Conservation (phyloP, 495 filamentous ascomycete genomes). For the Barbatosphaeria neglecta region DNA sequence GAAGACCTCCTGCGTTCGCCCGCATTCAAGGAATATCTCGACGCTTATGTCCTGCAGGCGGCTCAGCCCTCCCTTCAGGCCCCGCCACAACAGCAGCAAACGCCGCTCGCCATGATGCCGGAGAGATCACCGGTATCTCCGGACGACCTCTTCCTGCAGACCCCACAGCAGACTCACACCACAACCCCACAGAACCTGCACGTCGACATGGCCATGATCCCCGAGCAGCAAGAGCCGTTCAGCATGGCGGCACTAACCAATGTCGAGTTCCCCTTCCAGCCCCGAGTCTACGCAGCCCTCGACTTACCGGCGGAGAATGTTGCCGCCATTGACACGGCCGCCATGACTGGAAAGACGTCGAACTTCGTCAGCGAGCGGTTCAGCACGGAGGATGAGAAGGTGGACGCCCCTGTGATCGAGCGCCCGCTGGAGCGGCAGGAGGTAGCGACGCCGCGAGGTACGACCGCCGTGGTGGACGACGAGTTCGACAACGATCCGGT, state of each 20-base stretch:
- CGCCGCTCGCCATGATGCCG: too few species aligned
- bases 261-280: slow-evolving; percentile 52
- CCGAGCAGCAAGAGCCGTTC: slow-evolving; percentile 59
- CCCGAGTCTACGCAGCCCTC: slow-evolving; percentile 48
- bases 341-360: slow-evolving; percentile 56
- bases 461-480: slow-evolving; percentile 16
- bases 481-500: slow-evolving; percentile 32
- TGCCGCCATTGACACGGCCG: slow-evolving; percentile 47
- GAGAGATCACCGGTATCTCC: too few species aligned
- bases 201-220: slow-evolving; percentile 63
- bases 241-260: slow-evolving; percentile 50
- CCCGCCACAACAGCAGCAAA: slow-evolving; percentile 27
- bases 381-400: slow-evolving; percentile 40
- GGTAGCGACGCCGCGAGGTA: slow-evolving; percentile 14
- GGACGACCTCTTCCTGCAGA: slow-evolving; percentile 7
- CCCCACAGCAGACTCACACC: slow-evolving; percentile 41
- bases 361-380: slow-evolving; percentile 26
- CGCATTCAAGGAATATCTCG: too few species aligned
- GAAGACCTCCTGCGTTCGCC: too few species aligned
- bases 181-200: slow-evolving; percentile 49
- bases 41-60: too few species aligned
- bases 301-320: too few species aligned
- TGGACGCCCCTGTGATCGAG: slow-evolving; percentile 32
- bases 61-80: slow-evolving; percentile 20
- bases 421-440: slow-evolving; percentile 19